Conservation (phyloP, 1,139 yeast species). For the Lodderomyces theae region DNA sequence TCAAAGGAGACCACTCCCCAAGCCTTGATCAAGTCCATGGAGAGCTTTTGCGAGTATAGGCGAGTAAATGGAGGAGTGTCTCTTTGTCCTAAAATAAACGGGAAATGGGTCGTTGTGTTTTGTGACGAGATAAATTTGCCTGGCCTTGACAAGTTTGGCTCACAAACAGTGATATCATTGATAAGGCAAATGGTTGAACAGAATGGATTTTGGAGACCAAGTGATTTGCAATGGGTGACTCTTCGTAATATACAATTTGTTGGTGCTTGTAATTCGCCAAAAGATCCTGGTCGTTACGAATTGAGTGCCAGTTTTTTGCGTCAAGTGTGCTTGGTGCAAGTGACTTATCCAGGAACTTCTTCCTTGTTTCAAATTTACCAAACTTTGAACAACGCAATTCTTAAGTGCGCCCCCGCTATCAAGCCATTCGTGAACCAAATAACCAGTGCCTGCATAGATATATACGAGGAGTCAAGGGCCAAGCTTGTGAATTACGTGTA, state of each 20-base stretch:
- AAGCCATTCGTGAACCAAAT: slow-evolving; percentile 52
- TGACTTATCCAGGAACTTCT: slow-evolving; percentile 72
- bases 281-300: slow-evolving; percentile 69
- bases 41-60: slow-evolving; percentile 67
- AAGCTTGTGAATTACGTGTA: slow-evolving; percentile 57
- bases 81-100: slow-evolving; percentile 59
- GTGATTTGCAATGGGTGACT: slow-evolving; percentile 63
- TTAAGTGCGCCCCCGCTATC: slow-evolving; percentile 63
- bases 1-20: slow-evolving; percentile 77
- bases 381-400: slow-evolving; percentile 54
- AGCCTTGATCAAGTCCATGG: slow-evolving; percentile 61
- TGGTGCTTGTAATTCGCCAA: slow-evolving; percentile 93
- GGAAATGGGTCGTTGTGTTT: slow-evolving; percentile 78
- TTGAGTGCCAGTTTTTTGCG: slow-evolving; percentile 66
- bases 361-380: slow-evolving; percentile 70
- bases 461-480: slow-evolving; percentile 49
- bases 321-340: slow-evolving; percentile 65
- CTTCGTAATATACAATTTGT: slow-evolving; percentile 74
- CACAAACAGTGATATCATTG: slow-evolving; percentile 73
- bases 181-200: slow-evolving; percentile 74
- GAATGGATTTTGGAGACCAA: slow-evolving; percentile 72
- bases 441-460: slow-evolving; percentile 65
- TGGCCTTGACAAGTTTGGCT: slow-evolving; percentile 65
- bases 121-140: slow-evolving; percentile 94
- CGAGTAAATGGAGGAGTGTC: slow-evolving; percentile 50